Evolutionary conservation across 2,329 filamentous ascomycete species (phyloP).

Genomic region (Diaporthe citriasiana): DNA sequence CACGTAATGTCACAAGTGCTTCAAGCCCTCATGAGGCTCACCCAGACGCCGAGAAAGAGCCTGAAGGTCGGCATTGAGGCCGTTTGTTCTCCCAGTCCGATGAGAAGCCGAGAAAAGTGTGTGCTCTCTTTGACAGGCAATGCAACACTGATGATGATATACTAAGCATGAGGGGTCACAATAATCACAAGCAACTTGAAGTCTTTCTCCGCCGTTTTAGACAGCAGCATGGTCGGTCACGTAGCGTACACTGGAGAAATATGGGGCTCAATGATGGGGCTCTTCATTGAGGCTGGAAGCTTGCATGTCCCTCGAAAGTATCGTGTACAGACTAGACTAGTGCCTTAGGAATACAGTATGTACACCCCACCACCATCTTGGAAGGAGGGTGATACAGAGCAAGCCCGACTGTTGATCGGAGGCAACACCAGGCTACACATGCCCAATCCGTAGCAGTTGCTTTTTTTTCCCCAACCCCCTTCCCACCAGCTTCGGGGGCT

Average conservation of each 20-base stretch:
- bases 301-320: neutral
- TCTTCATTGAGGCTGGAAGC: neutral
- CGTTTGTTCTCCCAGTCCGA: neutral
- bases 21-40: neutral
- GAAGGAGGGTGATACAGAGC: neutral
- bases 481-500: constrained; percentile 8
- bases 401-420: neutral
- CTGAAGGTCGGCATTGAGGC: neutral
- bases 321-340: constrained; percentile 2
- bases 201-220: neutral
- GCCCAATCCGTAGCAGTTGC: neutral
- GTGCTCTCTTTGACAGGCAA: neutral
- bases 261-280: constrained; percentile 14
- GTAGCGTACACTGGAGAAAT: neutral
- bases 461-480: neutral
- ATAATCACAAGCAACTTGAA: constrained; percentile 1
- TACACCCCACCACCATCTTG: constrained; percentile 36
- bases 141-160: neutral
- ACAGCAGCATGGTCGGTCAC: neutral
- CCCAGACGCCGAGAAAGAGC: constrained; percentile 1
- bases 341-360: neutral
- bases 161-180: no score
- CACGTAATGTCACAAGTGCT: neutral
- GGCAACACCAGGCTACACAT: constrained; percentile 14
- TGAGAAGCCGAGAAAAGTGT: neutral